Conservation (phyloP, 225 moss, liverwort and hornwort species). For the Takakia lepidozioides region DNA sequence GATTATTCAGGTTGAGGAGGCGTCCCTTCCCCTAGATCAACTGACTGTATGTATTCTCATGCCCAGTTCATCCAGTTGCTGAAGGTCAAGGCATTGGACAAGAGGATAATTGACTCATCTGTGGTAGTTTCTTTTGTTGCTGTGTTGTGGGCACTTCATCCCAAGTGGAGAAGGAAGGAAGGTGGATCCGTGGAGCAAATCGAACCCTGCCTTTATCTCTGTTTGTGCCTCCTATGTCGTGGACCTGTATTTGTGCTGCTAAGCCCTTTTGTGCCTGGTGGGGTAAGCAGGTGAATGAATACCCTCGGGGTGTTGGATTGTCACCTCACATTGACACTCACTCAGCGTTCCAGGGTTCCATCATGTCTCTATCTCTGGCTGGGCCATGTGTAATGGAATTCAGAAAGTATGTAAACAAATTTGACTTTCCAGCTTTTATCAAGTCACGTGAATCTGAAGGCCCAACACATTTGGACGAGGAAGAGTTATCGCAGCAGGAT, state of each 20-base stretch:
- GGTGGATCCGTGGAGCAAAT: too few species aligned
- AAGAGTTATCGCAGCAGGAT: conserved; percentile 8
- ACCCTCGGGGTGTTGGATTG: conserved; percentile 91
- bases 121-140: too few species aligned
- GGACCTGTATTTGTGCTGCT: too few species aligned
- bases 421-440: conserved; percentile 9
- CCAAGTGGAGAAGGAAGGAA: too few species aligned
- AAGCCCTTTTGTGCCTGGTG: background rate
- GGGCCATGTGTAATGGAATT: conserved; percentile 97
- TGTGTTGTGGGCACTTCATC: too few species aligned
- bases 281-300: conserved; percentile 77
- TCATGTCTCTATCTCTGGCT: conserved; percentile 77
- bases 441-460: conserved; percentile 1
- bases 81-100: too few species aligned
- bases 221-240: too few species aligned
- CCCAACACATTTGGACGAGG: too few species aligned
- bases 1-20: conserved; percentile 39
- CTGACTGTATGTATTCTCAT: conserved; percentile 67
- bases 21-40: conserved; percentile 82
- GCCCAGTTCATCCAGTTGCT: too few species aligned
- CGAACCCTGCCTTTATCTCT: too few species aligned
- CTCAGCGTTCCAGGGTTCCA: conserved; percentile 92
- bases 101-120: too few species aligned
- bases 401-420: conserved; percentile 41
- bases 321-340: conserved; percentile 98